phyloP scores from a whole-genome alignment of 2,329 filamentous ascomycete genomes.

The Cordyceps cateniannulata region DNA sequence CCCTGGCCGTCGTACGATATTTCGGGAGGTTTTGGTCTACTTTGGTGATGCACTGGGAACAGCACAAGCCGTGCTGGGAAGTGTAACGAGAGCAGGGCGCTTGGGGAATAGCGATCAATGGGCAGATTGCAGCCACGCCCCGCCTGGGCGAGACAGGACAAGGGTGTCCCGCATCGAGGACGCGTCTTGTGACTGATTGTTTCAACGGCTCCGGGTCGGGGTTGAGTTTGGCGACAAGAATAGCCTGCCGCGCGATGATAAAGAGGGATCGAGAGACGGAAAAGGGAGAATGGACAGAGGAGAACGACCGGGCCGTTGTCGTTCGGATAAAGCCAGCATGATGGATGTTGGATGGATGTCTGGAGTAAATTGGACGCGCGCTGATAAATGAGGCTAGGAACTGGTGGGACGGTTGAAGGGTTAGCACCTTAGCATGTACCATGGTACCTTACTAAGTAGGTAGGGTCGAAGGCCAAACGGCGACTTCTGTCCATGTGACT shows the following conservation, averaged over 20 bases:
- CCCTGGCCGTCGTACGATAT: background rate
- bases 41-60: background rate
- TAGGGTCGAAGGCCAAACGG: background rate
- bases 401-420: background rate
- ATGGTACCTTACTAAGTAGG: too few species aligned
- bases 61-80: background rate
- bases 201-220: background rate
- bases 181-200: conserved; percentile 2
- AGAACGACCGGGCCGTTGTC: background rate
- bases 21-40: background rate
- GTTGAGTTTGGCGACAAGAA: background rate
- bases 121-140: background rate
- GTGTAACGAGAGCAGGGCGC: background rate
- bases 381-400: conserved; percentile 4
- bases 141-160: background rate
- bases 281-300: background rate
- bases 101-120: conserved; percentile 3
- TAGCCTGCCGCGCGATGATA: background rate
- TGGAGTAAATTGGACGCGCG: background rate
- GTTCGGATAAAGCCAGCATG: background rate
- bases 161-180: background rate
- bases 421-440: too few species aligned
- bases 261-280: background rate
- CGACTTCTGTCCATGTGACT: background rate
- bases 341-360: background rate